Conservation (phyloP, 805 yeast genomes). For the Jamesozyma lodderae region DNA sequence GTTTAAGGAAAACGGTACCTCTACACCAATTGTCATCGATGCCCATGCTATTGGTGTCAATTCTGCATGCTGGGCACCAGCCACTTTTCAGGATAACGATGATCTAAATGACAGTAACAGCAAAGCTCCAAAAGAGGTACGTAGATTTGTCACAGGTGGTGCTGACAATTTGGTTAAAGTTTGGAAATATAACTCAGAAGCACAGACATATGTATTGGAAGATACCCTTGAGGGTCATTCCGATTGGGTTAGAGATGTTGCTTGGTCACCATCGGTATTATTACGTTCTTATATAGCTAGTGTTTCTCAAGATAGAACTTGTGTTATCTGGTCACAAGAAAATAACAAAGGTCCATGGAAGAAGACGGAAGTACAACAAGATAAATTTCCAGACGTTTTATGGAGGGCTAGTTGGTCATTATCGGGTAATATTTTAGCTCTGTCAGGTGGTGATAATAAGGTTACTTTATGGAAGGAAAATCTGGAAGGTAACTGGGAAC, state of each 20-base stretch:
- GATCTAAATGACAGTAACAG: slow-evolving; percentile 20
- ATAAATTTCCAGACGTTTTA: slow-evolving; percentile 89
- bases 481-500: slow-evolving; percentile 88
- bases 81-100: slow-evolving; percentile 28
- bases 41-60: slow-evolving; percentile 95
- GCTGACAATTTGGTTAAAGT: slow-evolving; percentile 88
- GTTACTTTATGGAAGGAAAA: slow-evolving; percentile 96
- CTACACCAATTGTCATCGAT: slow-evolving; percentile 43
- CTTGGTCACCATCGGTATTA: slow-evolving; percentile 92
- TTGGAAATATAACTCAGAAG: slow-evolving; percentile 61
- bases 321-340: slow-evolving; percentile 90
- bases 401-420: slow-evolving; percentile 98
- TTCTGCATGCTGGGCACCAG: slow-evolving; percentile 91
- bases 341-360: slow-evolving; percentile 63
- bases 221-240: slow-evolving; percentile 78
- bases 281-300: slow-evolving; percentile 86
- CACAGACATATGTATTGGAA: slow-evolving; percentile 60
- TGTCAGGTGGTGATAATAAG: slow-evolving; percentile 92
- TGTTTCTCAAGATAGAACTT: slow-evolving; percentile 94
- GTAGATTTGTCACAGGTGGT: slow-evolving; percentile 89
- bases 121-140: slow-evolving; percentile 35
- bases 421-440: slow-evolving; percentile 90
- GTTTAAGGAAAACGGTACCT: slow-evolving; percentile 81
- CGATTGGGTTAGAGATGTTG: slow-evolving; percentile 98
- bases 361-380: slow-evolving; percentile 61